Percentiles rank a stretch among this genome's conserved stretches.
These are phyloP conservation scores for Termitomyces titanicus DNA, from an alignment of 768 basidiomycete genomes.

Conservation along the genomic window DNA sequence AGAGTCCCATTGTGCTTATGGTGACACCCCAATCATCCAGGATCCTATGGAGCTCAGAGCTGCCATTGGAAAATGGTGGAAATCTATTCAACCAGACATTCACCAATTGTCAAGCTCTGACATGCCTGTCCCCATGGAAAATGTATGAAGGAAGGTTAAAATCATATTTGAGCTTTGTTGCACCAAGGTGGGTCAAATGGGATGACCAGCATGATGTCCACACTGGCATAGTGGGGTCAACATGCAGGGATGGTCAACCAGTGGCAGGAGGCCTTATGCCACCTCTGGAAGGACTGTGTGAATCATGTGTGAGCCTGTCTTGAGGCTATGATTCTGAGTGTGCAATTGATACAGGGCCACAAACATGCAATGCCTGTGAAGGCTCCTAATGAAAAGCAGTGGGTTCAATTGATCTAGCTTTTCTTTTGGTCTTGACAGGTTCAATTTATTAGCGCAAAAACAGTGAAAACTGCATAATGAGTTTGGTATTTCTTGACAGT, in stretches of 20 bases:
- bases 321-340: no score
- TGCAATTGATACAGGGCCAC: no score
- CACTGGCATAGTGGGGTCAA: conserved; percentile 11
- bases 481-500: no score
- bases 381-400: no score
- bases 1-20: conserved; percentile 1
- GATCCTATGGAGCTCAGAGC: conserved; percentile 14
- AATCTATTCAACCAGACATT: conserved; percentile 10
- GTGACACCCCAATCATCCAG: conserved; percentile 1
- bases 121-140: neutral
- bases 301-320: no score
- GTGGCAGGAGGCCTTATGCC: neutral
- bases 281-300: no score
- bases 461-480: no score
- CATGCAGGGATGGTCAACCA: neutral
- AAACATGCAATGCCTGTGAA: no score
- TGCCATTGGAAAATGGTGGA: conserved; percentile 16
- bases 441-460: no score
- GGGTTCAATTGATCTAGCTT: no score
- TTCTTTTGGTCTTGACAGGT: no score
- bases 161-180: conserved; percentile 1
- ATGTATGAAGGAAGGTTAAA: neutral
- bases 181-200: conserved; percentile 12
- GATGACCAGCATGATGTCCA: conserved; percentile 5
- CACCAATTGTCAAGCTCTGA: neutral